phyloP scores from a whole-genome alignment of 2,329 filamentous ascomycete genomes.

The Aspergillus phoenicis region DNA sequence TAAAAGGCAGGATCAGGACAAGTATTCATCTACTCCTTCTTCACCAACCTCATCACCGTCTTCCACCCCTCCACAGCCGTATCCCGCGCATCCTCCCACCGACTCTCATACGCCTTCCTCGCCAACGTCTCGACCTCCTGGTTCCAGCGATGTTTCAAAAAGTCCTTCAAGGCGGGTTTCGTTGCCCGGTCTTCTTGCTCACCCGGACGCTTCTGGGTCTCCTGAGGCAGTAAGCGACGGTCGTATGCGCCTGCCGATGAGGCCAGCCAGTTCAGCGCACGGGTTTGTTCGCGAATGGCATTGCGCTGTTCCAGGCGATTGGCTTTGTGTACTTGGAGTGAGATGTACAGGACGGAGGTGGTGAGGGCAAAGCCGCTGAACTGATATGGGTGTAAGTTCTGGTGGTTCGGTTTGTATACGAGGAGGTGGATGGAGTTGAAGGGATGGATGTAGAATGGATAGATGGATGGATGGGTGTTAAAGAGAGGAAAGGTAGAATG shows the following conservation, averaged over 20 bases:
- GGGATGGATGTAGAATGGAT: not conserved
- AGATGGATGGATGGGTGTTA: not conserved
- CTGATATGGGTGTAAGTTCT: conserved; percentile 33
- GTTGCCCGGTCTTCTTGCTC: not conserved
- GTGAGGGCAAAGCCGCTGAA: conserved; percentile 76
- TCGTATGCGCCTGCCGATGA: conserved; percentile 40
- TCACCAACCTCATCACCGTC: conserved; percentile 37
- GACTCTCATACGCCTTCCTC: conserved; percentile 65
- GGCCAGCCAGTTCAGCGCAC: conserved; percentile 45
- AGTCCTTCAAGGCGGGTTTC: conserved; percentile 60
- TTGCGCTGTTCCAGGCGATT: conserved; percentile 58
- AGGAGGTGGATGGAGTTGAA: not conserved
- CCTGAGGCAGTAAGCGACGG: conserved; percentile 29
- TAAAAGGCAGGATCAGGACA: conserved; percentile 1
- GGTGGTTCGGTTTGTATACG: not conserved
- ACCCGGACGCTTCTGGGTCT: not conserved
- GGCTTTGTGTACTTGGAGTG: conserved; percentile 68
- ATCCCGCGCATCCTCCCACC: conserved; percentile 63
- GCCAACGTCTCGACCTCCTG: conserved; percentile 69
- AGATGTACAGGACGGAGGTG: conserved; percentile 71
- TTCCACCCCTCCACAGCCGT: conserved; percentile 56
- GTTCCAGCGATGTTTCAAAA: conserved; percentile 78
- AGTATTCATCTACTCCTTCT: conserved; percentile 32
- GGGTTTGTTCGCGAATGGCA: conserved; percentile 48
- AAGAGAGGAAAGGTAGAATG: not conserved